Evolutionary conservation across 176 grass and related monocot genomes (phyloP), one percentile per base, ranked within the genome.

Genomic region (Raddia distichophylla): DNA sequence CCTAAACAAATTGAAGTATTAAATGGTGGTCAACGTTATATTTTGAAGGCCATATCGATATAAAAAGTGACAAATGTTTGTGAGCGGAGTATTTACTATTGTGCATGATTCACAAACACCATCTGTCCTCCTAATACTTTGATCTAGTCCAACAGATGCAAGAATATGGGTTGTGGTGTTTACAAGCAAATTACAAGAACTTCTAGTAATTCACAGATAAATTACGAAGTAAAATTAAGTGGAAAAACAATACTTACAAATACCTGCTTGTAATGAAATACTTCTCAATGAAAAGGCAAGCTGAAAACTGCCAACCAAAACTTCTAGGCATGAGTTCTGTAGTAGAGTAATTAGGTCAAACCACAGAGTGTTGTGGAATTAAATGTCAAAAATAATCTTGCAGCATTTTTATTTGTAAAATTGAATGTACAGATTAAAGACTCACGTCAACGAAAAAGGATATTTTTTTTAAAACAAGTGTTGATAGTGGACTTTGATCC

Each of bases 241-340:
- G 75, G n/a, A 65, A 80, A 4, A 69, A 61, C 58, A 63, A 47
- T 71, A 81, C 32, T 75, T n/a, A 19, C 58, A 73, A 11, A 6
- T 85, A 94, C 95, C 95, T 88, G 78, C 88, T 66, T 86, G 82
- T 81, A 98, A 67, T 48, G 95, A 91, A 76, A 93, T 48, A 55
- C n/a, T 84, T 95, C 93, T 94, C 80, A 98, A 86, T 73, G 95
- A 93, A 86, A 95, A 95, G 8, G 95, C 92, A 89, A 98, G 92
- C 79, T 91, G 95, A 88, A 98, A 98, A 64, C 95, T 98, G 53
- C 89, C 79, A 64, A 89, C 79, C 81, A 98, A 76, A 79, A 95
- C 80, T 71, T 98, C 92, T 27, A 89, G 68, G 74, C 77, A 34
- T 45, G 92, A 93, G 61, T 82, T 81, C 95, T 98, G 88, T 46